Conservation (phyloP, 345 rosid genomes). For the Rhodomyrtus tomentosa region DNA sequence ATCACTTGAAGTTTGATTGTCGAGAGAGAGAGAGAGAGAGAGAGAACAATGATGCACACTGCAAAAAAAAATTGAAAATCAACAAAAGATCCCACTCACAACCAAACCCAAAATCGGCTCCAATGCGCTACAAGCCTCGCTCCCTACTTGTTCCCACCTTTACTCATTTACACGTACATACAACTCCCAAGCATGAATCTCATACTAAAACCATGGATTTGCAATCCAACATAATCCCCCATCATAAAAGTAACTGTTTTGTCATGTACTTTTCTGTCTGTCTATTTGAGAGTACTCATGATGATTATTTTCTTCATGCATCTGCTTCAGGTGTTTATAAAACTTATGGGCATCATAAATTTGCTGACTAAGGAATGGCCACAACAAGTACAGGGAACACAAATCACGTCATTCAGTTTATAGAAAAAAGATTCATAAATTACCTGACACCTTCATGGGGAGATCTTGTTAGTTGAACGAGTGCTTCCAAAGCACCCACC, state of each 20-base stretch:
- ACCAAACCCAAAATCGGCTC: too few relatives aligned
- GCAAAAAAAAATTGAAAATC: too few relatives aligned
- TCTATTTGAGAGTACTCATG: neutral
- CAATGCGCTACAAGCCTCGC: too few relatives aligned
- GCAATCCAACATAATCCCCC: neutral
- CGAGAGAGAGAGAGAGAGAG: too few relatives aligned
- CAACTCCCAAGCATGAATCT: neutral
- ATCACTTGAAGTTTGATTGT: neutral
- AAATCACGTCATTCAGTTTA: neutral
- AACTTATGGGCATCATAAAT: neutral
- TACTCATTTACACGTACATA: neutral
- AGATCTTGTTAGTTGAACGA: constrained; percentile 71
- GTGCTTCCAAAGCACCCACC: constrained; percentile 87
- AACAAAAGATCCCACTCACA: too few relatives aligned
- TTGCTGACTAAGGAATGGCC: neutral
- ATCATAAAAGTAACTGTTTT: neutral
- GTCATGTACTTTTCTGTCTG: neutral
- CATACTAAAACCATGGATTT: neutral
- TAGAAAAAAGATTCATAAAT: neutral
- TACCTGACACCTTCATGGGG: constrained; percentile 94
- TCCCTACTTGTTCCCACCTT: neutral
- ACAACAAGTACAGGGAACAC: neutral
- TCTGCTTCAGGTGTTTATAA: neutral
- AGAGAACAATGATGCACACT: too few relatives aligned
- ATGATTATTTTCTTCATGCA: neutral